Conservation (phyloP, 805 yeast species). For the Yarrowia hollandica region DNA sequence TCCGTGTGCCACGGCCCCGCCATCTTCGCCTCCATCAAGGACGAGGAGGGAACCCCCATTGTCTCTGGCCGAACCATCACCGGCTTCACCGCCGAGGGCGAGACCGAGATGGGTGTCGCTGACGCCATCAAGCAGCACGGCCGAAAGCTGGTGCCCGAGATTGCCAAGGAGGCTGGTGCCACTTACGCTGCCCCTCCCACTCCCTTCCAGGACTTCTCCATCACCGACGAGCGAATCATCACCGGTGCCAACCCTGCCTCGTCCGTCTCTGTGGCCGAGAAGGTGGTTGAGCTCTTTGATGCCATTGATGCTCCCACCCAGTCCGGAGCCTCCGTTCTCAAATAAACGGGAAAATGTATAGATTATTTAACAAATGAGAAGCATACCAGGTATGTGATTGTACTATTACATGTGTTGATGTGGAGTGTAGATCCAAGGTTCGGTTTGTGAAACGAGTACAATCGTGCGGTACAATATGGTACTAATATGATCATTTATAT, state of each 20-base stretch:
- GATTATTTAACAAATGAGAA: too few species aligned
- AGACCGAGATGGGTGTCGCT: slow-evolving; percentile 41
- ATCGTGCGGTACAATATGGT: too few species aligned
- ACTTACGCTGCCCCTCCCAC: slow-evolving; percentile 49
- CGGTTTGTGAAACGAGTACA: too few species aligned
- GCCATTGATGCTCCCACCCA: slow-evolving; percentile 22
- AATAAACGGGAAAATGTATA: not conserved
- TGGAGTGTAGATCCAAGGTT: too few species aligned
- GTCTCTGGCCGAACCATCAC: slow-evolving; percentile 57
- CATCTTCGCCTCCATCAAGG: slow-evolving; percentile 52
- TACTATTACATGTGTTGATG: too few species aligned
- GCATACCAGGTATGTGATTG: too few species aligned
- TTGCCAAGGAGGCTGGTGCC: slow-evolving; percentile 48
- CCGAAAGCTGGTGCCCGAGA: slow-evolving; percentile 43
- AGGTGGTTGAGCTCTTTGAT: slow-evolving; percentile 4
- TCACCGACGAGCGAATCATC: slow-evolving; percentile 58
- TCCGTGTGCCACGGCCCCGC: slow-evolving; percentile 75
- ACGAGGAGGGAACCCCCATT: slow-evolving; percentile 47
- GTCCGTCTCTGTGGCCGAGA: slow-evolving; percentile 51
- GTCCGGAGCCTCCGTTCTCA: slow-evolving; percentile 4
- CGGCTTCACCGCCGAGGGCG: slow-evolving; percentile 62
- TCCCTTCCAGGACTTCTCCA: slow-evolving; percentile 54
- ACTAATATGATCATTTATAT: too few species aligned
- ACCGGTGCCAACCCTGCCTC: slow-evolving; percentile 69
- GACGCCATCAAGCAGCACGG: not conserved